Base-by-base conservation (phyloP, 805 yeast genomes). In the Wickerhamomyces chambardii region DNA sequence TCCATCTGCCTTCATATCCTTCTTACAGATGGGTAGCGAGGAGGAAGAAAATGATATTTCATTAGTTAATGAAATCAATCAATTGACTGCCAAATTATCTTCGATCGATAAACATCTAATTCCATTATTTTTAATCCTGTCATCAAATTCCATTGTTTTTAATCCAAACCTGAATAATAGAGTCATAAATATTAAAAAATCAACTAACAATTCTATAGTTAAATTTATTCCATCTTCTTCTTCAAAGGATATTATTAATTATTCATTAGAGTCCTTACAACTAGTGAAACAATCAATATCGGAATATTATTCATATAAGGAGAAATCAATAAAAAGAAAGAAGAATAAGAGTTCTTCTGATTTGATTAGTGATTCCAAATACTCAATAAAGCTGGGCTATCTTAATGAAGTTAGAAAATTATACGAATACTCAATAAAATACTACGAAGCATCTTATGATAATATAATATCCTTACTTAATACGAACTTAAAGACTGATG, bases 381-480 rank as follows among this genome's bases (percentile, higher is more conserved):
- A 73, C 43, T 62, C 71, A 2, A 46, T 71, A 36, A 77, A 77
- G 43, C 53, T 63, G 25, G 79, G 76, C 0, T 53, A 65, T 4
- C 51, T 75, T 25, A 61, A 70, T 15, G 78, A 76, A 45, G 54
- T 71, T 40, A 61, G 64, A 38, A 66, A 66, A 43, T 62, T 64
- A 43, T 38, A 58, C 40, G 78, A 71, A n/a, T 50, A 59, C 15
- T 64, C 80, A 1, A 51, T 69, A n/a, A 72, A 68, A 39, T 49
- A 64, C 12, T 64, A 66, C 46, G 81, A 77, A 39, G 56, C 64
- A 15, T 65, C 77, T 1, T 77, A 78, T 45, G 78, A 74, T 36
- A 57, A 68, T 27, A 41, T 75, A 25, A 48, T 72, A 2, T 63
- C 62, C 30, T 44, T 65, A 14, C 54, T 68, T 19, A 63, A 56